Conservation (phyloP, 1,139 yeast species). For the Scheffersomyces cryptocercus region DNA sequence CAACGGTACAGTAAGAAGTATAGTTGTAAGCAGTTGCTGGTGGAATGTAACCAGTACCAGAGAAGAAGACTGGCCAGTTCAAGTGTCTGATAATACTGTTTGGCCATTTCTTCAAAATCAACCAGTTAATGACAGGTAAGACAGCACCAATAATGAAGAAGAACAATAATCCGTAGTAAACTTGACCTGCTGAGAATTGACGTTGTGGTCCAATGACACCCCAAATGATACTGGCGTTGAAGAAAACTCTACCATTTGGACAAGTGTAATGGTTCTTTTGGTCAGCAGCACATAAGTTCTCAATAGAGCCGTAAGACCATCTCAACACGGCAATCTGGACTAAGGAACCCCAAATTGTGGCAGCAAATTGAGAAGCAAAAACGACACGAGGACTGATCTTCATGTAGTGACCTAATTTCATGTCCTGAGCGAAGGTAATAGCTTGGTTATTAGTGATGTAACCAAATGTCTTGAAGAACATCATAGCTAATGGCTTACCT, state of each 20-base stretch:
- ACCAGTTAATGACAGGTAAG: conserved; percentile 45
- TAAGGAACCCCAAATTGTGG: conserved; percentile 46
- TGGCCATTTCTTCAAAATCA: conserved; percentile 50
- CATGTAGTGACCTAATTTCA: conserved; percentile 58
- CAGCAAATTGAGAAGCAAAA: conserved; percentile 48
- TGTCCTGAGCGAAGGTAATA: conserved; percentile 52
- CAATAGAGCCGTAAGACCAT: conserved; percentile 46
- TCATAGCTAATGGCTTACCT: conserved; percentile 50
- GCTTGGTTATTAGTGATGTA: conserved; percentile 58
- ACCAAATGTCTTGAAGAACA: conserved; percentile 49
- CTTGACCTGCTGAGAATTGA: conserved; percentile 39
- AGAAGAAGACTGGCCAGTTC: conserved; percentile 50
- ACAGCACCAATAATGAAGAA: conserved; percentile 43
- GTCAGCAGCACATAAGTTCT: conserved; percentile 46
- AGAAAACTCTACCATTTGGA: conserved; percentile 46
- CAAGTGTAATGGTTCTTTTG: conserved; percentile 44
- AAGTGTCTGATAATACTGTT: conserved; percentile 44
- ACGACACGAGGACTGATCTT: conserved; percentile 48
- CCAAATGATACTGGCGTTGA: conserved; percentile 50
- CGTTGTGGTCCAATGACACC: conserved; percentile 47
- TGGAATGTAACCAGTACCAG: conserved; percentile 50
- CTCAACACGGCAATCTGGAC: conserved; percentile 48
- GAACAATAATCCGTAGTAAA: conserved; percentile 40
- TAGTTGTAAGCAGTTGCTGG: conserved; percentile 50
- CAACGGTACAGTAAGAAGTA: conserved; percentile 41